These are phyloP conservation scores for Corymbia calophylla DNA, from an alignment of 441 rosid genomes.

Conservation along the genomic window DNA sequence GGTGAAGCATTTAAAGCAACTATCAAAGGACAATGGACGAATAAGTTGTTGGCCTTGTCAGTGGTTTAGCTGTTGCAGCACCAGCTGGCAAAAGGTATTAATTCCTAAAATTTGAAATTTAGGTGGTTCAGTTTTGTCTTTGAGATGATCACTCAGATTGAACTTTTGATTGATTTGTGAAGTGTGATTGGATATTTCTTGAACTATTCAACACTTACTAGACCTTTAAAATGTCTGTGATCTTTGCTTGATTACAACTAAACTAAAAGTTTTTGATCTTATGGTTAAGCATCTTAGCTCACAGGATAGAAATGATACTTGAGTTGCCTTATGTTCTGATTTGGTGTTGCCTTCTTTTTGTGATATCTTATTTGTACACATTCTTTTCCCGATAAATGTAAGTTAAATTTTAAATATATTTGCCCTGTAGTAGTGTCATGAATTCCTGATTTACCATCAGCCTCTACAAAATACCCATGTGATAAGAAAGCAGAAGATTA, in stretches of 20 bases:
- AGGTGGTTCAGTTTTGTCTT: neutral
- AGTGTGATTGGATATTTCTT: neutral
- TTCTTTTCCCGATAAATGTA: neutral
- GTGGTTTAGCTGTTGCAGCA: slow-evolving; percentile 86
- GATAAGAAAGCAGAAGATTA: neutral
- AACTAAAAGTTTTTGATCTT: neutral
- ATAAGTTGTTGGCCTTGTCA: slow-evolving; percentile 66
- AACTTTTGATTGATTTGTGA: neutral
- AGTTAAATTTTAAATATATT: neutral
- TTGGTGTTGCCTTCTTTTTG: neutral
- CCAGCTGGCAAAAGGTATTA: slow-evolving; percentile 97
- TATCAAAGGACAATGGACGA: slow-evolving; percentile 51
- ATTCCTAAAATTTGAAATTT: slow-evolving; percentile 4
- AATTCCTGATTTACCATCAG: neutral
- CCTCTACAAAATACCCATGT: neutral
- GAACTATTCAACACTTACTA: neutral
- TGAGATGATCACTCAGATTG: neutral
- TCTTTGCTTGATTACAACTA: neutral
- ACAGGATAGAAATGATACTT: neutral
- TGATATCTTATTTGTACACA: neutral
- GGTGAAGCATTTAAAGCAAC: slow-evolving; percentile 86
- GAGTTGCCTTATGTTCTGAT: neutral
- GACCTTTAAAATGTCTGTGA: neutral
- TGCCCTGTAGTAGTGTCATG: neutral
- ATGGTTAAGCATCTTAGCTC: neutral